Evolutionary conservation across 371 early-diverging fungal genomes (phyloP).

Genomic region (Quaeritorhiza haematococci): DNA sequence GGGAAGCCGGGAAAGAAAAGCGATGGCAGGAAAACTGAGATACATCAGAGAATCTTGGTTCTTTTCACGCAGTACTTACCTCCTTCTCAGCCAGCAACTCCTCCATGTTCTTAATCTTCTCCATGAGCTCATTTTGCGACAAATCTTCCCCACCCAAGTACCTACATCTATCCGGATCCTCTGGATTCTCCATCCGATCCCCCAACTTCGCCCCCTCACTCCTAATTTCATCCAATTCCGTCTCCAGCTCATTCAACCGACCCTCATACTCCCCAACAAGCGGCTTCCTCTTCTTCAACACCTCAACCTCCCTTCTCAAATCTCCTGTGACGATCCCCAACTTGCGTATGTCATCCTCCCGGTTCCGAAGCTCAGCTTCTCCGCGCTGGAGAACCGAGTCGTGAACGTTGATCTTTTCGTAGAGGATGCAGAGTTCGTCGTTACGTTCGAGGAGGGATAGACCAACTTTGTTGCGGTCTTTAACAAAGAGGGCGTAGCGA

Average conservation of each 20-base stretch:
- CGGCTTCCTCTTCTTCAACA: slow-evolving; percentile 23
- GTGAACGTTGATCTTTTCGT: slow-evolving; percentile 45
- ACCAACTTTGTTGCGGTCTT: slow-evolving; percentile 44
- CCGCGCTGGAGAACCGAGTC: slow-evolving; percentile 31
- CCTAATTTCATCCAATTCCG: slow-evolving; percentile 23
- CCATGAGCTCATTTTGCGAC: slow-evolving; percentile 30
- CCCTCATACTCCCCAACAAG: slow-evolving; percentile 7
- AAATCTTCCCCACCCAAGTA: slow-evolving; percentile 45
- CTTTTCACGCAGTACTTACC: slow-evolving; percentile 19
- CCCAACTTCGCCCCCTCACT: slow-evolving; percentile 22
- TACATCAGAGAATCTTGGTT: slow-evolving; percentile 2
- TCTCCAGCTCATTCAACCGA: slow-evolving; percentile 19
- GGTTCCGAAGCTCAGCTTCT: slow-evolving; percentile 25
- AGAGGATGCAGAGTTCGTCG: slow-evolving; percentile 51
- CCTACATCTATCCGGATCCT: slow-evolving; percentile 34
- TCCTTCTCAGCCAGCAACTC: slow-evolving; percentile 45
- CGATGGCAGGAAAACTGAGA: neutral
- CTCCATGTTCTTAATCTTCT: slow-evolving; percentile 41
- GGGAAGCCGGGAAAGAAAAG: neutral
- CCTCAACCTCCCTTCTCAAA: slow-evolving; percentile 29
- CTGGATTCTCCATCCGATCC: slow-evolving; percentile 37
- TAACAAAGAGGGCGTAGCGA: slow-evolving; percentile 34
- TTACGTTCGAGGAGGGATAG: slow-evolving; percentile 45
- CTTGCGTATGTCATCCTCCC: slow-evolving; percentile 40
- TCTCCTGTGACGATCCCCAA: slow-evolving; percentile 32